phyloP scores from a whole-genome alignment of 2,329 filamentous ascomycete genomes.

The Calcarisporium arbuscula region DNA sequence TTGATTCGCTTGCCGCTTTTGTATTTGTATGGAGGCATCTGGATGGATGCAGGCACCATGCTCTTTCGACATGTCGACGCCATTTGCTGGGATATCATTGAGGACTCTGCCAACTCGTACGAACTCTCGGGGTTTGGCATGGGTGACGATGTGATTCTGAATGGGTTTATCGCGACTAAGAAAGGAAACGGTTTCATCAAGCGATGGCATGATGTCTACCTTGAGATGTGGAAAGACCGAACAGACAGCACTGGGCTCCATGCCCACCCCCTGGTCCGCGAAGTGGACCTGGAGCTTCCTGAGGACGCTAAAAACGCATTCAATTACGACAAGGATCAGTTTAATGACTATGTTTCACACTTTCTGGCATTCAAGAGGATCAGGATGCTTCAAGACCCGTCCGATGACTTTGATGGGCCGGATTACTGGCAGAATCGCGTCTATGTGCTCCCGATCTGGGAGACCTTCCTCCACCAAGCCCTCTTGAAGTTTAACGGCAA shows the following conservation, averaged over 20 bases:
- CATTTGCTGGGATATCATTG: constrained; percentile 35
- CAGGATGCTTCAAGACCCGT: constrained; percentile 26
- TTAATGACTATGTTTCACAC: constrained; percentile 24
- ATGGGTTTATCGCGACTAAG: constrained; percentile 36
- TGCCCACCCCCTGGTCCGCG: constrained; percentile 20
- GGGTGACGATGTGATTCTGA: constrained; percentile 22
- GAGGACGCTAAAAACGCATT: no score
- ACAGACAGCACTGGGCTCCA: constrained; percentile 24
- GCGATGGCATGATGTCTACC: constrained; percentile 32
- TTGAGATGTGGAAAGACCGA: constrained; percentile 27
- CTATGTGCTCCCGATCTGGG: constrained; percentile 17
- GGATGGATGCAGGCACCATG: constrained; percentile 36
- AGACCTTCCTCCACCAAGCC: constrained; percentile 10
- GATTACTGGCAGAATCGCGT: constrained; percentile 26
- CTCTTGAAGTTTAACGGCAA: constrained; percentile 6
- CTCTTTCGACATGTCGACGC: constrained; percentile 33
- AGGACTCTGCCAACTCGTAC: constrained; percentile 26
- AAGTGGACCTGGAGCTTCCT: no score
- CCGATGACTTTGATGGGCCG: constrained; percentile 25
- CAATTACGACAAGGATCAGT: no score
- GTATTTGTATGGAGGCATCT: constrained; percentile 34
- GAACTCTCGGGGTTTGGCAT: constrained; percentile 14
- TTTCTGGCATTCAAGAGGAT: constrained; percentile 23
- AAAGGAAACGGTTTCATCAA: constrained; percentile 37
- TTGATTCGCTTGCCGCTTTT: constrained; percentile 36